Base-by-base conservation (phyloP, 75 land plant genomes). In the Pinus tabuliformis region DNA sequence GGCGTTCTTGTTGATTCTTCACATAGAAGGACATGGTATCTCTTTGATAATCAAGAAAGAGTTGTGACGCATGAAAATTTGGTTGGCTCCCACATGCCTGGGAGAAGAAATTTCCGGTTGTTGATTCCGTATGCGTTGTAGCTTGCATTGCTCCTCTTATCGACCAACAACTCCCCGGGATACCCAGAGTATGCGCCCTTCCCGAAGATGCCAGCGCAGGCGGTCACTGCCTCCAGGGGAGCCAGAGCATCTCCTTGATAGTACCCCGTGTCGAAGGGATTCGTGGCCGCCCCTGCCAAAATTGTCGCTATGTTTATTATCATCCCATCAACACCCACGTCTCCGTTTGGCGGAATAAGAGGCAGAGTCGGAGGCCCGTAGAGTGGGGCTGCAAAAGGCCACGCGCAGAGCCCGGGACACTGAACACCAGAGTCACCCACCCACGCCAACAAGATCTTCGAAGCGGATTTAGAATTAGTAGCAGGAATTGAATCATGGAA, bases 301-400 rank as follows among this genome's bases (percentile, higher is more conserved):
- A 82, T 57, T 30, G 65, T 83, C 6, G 85, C 85, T 9, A 83
- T 28, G 71, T 81, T 82, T 73, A 83, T 85, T 37, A 85, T 54
- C 82, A 85, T 73, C 5, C 87, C 87, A 18, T 85, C 86, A 20
- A 85, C 59, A 16, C 87, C 86, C 28, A 73, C 87, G 20, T 85
- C 87, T 8, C 81, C 86, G 16, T 83, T 85, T 3, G 87, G 87
- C 1, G 87, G 73, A 3, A 72, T 54, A 22, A 85, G 58, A 0
- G 58, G 36, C 20, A 36, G n/a, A 5, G 36, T 28, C 15, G 20
- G 6, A 21, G 83, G 83, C 12, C 83, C 83, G 59, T 73, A 82
- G 2, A 13, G 24, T 15, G 83, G 72, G 4, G 58, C 56, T 2
- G 81, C 82, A 64, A 79, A 82, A 0, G 85, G 86, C 86, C 86